Base-by-base conservation (phyloP, 176 grass and related monocot genomes). In the Lolium perenne region DNA sequence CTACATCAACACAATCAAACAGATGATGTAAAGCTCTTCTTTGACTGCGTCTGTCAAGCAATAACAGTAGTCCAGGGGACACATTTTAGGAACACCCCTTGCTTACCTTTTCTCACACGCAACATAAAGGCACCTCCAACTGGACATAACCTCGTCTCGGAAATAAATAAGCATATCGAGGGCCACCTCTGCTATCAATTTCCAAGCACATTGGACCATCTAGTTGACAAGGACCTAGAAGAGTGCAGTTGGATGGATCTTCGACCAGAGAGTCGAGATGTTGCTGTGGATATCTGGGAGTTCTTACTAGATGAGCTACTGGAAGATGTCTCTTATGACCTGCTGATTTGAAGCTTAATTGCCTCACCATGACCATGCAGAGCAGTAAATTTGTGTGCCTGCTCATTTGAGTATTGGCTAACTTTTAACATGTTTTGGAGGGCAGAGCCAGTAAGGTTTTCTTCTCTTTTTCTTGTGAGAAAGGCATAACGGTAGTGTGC, bases 11-110 rank as follows among this genome's bases (percentile, higher is more conserved):
- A 46, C 53, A 64, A 63, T 79, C 81, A 75, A 74, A 57, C 23
- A 47, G 77, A 95, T 58, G 86, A 91, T 77, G 22, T 45, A 23
- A 92, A 83, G 88, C 81, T 95, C 67, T 78, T 88, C 13, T 90
- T 93, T 86, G 91, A 93, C 76, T 88, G 90, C 46, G 83, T 90
- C 23, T 82, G 80, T 84, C 86, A 95, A 95, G 88, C 74, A 85
- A 17, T 95, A 65, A 62, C 77, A 26, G 41, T 74, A 74, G 86
- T 92, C 21, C 85, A 92, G 77, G 57, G 81, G 59, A 84, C 54
- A 66, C 81, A 86, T 49, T 92, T 88, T 56, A 83, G 41, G 73
- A 77, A 46, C 45, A 35, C 55, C 69, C 69, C 76, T 50, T 80
- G 43, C 21, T 55, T 86, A 77, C 92, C 88, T 83, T 88, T 80